These are phyloP conservation scores for Trypethelium eluteriae DNA, from an alignment of 495 filamentous ascomycete genomes.

Conservation along the genomic window DNA sequence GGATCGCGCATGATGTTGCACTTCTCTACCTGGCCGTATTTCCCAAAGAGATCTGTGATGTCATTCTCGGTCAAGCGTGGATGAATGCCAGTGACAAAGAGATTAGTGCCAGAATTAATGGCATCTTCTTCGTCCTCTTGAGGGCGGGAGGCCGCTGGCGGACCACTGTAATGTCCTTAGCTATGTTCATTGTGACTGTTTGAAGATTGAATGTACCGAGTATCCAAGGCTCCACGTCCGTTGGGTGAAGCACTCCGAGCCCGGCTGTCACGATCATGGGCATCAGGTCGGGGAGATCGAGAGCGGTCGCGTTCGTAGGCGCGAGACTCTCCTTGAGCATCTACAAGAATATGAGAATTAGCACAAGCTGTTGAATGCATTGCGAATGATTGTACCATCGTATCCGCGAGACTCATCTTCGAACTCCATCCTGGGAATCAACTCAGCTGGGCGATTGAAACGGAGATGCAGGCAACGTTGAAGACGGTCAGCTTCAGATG, in stretches of 20 bases:
- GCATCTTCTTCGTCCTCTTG: slow-evolving; percentile 73
- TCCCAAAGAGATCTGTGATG: slow-evolving; percentile 91
- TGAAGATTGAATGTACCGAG: slow-evolving; percentile 55
- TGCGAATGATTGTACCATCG: not conserved
- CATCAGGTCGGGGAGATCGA: slow-evolving; percentile 77
- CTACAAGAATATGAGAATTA: slow-evolving; percentile 1
- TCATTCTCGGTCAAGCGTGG: slow-evolving; percentile 86
- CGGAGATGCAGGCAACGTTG: not conserved
- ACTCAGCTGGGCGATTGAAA: not conserved
- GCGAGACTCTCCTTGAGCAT: slow-evolving; percentile 30
- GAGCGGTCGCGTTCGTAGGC: slow-evolving; percentile 63
- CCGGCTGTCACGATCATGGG: slow-evolving; percentile 44
- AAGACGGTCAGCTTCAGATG: not conserved
- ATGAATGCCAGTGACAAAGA: slow-evolving; percentile 98
- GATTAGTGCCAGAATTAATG: slow-evolving; percentile 88
- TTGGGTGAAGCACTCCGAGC: slow-evolving; percentile 49
- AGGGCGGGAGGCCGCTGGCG: slow-evolving; percentile 35
- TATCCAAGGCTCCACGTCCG: slow-evolving; percentile 59
- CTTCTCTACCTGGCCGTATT: slow-evolving; percentile 96
- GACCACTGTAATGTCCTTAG: slow-evolving; percentile 31
- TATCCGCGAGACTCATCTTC: not conserved
- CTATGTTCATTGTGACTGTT: slow-evolving; percentile 17
- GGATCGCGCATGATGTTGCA: slow-evolving; percentile 99
- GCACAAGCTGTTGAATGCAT: not conserved
- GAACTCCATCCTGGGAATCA: not conserved